A percentile compares a stretch with the other conserved stretches of the same genome.
Evolutionary conservation across 2,329 filamentous ascomycete genomes (phyloP).

Genomic region (Ophiostoma sp.): DNA sequence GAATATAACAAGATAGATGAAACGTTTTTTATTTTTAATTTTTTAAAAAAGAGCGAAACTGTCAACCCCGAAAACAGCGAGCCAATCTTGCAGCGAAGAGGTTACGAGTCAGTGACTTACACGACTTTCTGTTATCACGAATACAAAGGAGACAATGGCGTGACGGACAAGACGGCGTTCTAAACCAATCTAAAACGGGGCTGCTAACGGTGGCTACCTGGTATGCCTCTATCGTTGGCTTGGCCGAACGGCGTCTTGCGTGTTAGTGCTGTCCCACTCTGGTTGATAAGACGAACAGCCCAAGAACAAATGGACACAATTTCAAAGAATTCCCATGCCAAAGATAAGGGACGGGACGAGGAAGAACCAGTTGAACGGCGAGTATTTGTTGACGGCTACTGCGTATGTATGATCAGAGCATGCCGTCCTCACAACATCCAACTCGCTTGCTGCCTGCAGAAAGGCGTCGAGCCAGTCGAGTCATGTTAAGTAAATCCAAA

Average conservation of each 20-base stretch:
- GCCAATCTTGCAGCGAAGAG: not conserved
- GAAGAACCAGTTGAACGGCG: not conserved
- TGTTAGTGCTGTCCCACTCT: constrained; percentile 1
- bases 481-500: constrained; percentile 5
- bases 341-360: not conserved
- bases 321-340: not conserved
- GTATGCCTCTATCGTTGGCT: not conserved
- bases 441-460: not conserved
- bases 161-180: constrained; percentile 9
- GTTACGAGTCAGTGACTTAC: constrained; percentile 6
- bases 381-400: not conserved
- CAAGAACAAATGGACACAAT: not conserved
- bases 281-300: not conserved
- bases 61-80: not conserved
- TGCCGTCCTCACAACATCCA: not conserved
- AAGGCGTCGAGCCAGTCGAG: not conserved
- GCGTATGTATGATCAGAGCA: not conserved
- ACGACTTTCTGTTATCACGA: constrained; percentile 15
- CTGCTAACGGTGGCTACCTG: not conserved
- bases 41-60: not conserved
- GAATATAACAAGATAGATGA: not conserved
- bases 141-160: not conserved
- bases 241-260: constrained; percentile 8
- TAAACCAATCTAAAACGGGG: not conserved
- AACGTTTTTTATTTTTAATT: not conserved